Conservation (phyloP, 441 rosid species). For the Omphalea diandra region DNA sequence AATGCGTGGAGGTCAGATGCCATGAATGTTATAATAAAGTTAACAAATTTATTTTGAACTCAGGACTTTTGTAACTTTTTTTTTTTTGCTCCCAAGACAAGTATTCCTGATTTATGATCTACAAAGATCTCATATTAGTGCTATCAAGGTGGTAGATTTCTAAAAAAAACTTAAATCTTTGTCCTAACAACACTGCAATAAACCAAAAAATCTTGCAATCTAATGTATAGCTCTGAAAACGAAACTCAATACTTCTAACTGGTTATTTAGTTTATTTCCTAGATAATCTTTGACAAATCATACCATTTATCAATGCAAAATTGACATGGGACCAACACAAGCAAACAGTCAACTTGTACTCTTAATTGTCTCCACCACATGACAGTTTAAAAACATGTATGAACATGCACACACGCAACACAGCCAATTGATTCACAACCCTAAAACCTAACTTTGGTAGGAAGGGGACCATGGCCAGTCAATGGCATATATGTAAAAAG, state of each 20-base stretch:
- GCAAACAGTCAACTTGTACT: neutral
- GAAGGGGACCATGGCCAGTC: neutral
- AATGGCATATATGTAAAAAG: neutral
- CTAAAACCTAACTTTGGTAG: neutral
- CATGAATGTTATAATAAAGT: neutral
- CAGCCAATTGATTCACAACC: neutral
- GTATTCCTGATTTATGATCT: too few relatives aligned
- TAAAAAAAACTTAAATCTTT: neutral
- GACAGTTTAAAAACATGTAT: too few relatives aligned
- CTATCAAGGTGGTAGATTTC: neutral
- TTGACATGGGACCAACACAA: neutral
- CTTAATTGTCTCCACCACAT: neutral
- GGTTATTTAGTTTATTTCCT: neutral
- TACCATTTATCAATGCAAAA: too few relatives aligned
- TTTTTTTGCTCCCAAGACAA: neutral
- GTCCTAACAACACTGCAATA: neutral
- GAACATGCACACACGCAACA: neutral
- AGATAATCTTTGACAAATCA: neutral
- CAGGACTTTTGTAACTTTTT: neutral
- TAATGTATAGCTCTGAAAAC: neutral
- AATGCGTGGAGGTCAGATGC: neutral
- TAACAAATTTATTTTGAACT: neutral
- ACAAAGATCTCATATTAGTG: neutral
- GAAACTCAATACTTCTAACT: neutral
- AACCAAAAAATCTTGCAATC: neutral